phyloP scores from a whole-genome alignment of 2,329 filamentous ascomycete genomes.

The Clarireedia hainanense region DNA sequence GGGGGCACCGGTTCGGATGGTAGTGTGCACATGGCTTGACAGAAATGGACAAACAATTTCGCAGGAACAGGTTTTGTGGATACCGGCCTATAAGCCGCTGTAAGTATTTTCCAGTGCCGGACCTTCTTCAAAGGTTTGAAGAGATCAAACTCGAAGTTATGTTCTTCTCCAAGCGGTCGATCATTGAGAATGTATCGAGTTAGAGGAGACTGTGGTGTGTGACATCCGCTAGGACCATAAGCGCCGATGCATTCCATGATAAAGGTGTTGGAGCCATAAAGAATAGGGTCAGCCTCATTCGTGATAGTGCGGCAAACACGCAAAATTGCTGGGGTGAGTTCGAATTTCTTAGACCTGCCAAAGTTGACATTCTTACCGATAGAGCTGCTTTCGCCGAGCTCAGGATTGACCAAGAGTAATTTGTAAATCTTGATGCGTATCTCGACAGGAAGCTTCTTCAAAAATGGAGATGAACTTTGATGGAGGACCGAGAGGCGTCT shows the following conservation, averaged over 20 bases:
- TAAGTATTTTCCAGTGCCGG: conserved; percentile 5
- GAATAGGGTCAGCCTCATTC: conserved; percentile 6
- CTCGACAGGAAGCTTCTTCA: conserved; percentile 6
- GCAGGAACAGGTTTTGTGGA: background rate
- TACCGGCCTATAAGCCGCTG: background rate
- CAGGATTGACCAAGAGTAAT: conserved; percentile 6
- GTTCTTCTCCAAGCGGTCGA: background rate
- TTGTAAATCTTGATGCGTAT: conserved; percentile 9
- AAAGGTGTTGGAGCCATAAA: conserved; percentile 11
- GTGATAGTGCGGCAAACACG: conserved; percentile 4
- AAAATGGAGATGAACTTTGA: background rate
- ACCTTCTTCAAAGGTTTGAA: conserved; percentile 1
- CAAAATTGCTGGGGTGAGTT: conserved; percentile 2
- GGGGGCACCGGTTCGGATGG: background rate
- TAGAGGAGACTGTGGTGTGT: conserved; percentile 6
- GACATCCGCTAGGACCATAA: background rate
- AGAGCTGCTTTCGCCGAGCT: background rate
- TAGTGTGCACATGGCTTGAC: background rate
- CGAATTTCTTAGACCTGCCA: background rate
- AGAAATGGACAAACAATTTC: conserved; percentile 9
- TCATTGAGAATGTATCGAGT: background rate
- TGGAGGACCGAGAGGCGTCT: background rate
- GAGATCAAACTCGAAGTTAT: background rate
- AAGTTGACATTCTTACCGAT: background rate
- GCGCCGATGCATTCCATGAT: conserved; percentile 9